Evolutionary conservation across 768 basidiomycete species (phyloP).

Genomic region (Suillus discolor): DNA sequence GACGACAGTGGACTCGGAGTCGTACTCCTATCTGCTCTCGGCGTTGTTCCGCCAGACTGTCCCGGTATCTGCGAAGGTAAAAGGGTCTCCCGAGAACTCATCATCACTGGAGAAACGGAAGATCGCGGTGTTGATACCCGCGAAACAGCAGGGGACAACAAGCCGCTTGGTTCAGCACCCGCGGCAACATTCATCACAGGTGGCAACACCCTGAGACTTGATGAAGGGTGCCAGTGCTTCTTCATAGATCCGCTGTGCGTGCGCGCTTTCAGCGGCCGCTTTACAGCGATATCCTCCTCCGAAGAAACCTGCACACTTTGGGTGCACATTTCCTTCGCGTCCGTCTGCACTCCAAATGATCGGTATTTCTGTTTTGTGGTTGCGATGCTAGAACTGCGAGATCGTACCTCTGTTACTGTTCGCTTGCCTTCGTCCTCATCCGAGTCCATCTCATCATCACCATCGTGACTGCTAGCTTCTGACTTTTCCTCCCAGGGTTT

Average conservation of each 20-base stretch:
- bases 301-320: conserved; percentile 61
- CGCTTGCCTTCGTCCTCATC: conserved; percentile 40
- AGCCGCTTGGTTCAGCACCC: conserved; percentile 1
- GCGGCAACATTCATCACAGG: conserved; percentile 6
- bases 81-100: conserved; percentile 19
- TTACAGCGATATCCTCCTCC: conserved; percentile 14
- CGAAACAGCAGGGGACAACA: conserved; percentile 4
- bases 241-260: conserved; percentile 22
- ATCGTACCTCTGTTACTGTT: conserved; percentile 34
- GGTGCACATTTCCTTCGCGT: conserved; percentile 51
- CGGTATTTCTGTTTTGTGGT: conserved; percentile 46
- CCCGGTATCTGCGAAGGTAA: conserved; percentile 19
- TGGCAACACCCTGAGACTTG: conserved; percentile 9
- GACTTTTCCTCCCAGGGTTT: conserved; percentile 42
- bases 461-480: conserved; percentile 78
- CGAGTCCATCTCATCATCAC: conserved; percentile 70
- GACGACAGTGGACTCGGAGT: conserved; percentile 11
- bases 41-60: conserved; percentile 15
- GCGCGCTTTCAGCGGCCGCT: conserved; percentile 27
- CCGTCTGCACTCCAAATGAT: conserved; percentile 73
- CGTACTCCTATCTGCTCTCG: conserved; percentile 13
- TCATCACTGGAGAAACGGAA: conserved; percentile 1
- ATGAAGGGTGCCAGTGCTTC: conserved; percentile 22
- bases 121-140: background rate
- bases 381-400: conserved; percentile 35